phyloP scores from a whole-genome alignment of 2,329 filamentous ascomycete genomes.

The Apiospora aurea region DNA sequence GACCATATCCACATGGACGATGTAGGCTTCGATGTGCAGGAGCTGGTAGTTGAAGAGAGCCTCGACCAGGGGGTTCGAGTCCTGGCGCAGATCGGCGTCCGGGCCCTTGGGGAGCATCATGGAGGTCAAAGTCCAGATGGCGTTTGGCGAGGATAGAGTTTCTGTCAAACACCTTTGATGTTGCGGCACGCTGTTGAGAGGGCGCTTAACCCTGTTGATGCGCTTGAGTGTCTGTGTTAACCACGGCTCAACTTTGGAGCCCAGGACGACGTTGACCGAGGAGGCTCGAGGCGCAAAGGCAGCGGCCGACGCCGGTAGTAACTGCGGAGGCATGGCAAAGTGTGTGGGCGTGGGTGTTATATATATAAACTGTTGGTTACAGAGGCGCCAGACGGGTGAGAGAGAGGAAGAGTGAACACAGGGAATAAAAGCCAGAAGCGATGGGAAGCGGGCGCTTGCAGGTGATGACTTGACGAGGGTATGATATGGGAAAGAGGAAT shows the following conservation, averaged over 20 bases:
- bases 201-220: constrained; percentile 95
- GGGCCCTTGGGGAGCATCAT: constrained; percentile 92
- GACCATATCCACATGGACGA: constrained; percentile 99
- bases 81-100: constrained; percentile 82
- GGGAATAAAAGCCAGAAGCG: constrained; percentile 40
- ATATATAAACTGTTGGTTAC: constrained; percentile 25
- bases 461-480: constrained; percentile 32
- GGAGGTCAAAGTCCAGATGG: constrained; percentile 93
- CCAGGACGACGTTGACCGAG: constrained; percentile 92
- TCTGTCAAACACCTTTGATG: constrained; percentile 96
- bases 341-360: constrained; percentile 22
- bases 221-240: constrained; percentile 95
- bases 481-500: constrained; percentile 50
- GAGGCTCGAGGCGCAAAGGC: constrained; percentile 92
- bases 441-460: constrained; percentile 35
- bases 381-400: constrained; percentile 25
- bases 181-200: constrained; percentile 94
- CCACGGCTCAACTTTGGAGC: constrained; percentile 93
- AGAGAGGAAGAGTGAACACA: constrained; percentile 32
- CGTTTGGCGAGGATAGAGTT: constrained; percentile 85
- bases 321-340: constrained; percentile 83
- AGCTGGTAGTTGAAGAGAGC: constrained; percentile 92
- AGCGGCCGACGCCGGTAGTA: constrained; percentile 93
- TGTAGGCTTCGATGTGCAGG: constrained; percentile 93
- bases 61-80: constrained; percentile 83